These are phyloP conservation scores for Aspergillus caelatus DNA, from an alignment of 2,329 filamentous ascomycete species.

Conservation along the genomic window DNA sequence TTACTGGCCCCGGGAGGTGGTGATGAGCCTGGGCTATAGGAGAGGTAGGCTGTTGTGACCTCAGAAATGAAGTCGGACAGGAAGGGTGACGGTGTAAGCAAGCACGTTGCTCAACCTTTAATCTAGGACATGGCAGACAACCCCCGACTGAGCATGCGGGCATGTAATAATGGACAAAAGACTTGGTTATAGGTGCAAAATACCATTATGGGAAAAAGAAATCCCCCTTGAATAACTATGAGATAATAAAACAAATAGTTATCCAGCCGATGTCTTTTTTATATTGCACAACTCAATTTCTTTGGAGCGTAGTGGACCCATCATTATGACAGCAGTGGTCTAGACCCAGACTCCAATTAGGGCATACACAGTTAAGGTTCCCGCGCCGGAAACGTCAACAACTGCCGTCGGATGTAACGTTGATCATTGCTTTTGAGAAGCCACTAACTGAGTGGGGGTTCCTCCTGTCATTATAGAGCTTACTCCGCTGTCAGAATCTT, in stretches of 20 bases:
- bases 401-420: not conserved
- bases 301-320: not conserved
- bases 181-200: not conserved
- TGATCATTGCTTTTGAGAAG: not conserved
- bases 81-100: too few species aligned
- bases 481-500: not conserved
- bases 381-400: not conserved
- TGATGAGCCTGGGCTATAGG: too few species aligned
- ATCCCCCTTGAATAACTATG: too few species aligned
- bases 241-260: not conserved
- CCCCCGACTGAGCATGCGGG: too few species aligned
- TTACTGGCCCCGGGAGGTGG: too few species aligned
- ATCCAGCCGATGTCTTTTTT: not conserved
- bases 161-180: not conserved
- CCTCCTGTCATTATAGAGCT: not conserved
- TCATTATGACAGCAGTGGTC: not conserved
- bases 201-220: accelerated
- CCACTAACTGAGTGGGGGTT: not conserved
- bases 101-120: too few species aligned
- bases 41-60: too few species aligned
- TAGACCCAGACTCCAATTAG: not conserved
- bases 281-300: not conserved
- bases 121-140: too few species aligned
- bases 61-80: too few species aligned
- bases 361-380: not conserved